phyloP scores from a whole-genome alignment of 345 rosid species.

The Gossypium mustelinum region DNA sequence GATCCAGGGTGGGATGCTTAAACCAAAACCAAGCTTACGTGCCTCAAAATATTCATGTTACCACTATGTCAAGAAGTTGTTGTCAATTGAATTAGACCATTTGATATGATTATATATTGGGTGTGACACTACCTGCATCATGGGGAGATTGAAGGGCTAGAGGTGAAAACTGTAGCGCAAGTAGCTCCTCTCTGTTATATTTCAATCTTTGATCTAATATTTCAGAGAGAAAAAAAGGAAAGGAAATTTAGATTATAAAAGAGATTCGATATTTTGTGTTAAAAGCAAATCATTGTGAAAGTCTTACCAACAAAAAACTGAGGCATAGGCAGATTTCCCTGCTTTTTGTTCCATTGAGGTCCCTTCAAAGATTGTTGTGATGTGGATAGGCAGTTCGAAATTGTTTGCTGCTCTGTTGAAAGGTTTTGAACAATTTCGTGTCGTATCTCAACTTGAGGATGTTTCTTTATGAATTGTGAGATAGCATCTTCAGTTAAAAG shows the following conservation, averaged over 20 bases:
- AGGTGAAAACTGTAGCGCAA: slow-evolving; percentile 46
- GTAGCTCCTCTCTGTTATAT: slow-evolving; percentile 59
- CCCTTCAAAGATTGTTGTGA: slow-evolving; percentile 17
- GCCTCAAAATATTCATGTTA: neutral
- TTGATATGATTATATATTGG: neutral
- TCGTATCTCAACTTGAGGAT: slow-evolving; percentile 50
- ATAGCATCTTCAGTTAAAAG: slow-evolving; percentile 58
- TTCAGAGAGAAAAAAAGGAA: neutral
- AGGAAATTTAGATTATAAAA: neutral
- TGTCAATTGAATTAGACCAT: neutral
- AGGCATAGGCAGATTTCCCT: slow-evolving; percentile 27
- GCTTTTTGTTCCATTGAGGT: slow-evolving; percentile 17
- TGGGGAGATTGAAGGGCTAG: slow-evolving; percentile 21
- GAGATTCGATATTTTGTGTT: neutral
- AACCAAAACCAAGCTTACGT: neutral
- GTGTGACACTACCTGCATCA: neutral
- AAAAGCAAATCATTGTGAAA: neutral
- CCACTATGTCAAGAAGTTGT: neutral
- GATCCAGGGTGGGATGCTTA: too few species aligned
- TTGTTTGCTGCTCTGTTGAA: slow-evolving; percentile 25
- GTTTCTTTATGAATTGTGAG: slow-evolving; percentile 37
- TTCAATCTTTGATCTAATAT: slow-evolving; percentile 75
- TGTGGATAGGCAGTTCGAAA: slow-evolving; percentile 26
- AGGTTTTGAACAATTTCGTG: slow-evolving; percentile 43
- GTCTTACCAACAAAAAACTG: slow-evolving; percentile 37